A percentile compares a stretch with the other conserved stretches of the same genome.
These are phyloP conservation scores for Tolypocladium endophyticum DNA, from an alignment of 2,329 filamentous ascomycete species.

Conservation along the genomic window DNA sequence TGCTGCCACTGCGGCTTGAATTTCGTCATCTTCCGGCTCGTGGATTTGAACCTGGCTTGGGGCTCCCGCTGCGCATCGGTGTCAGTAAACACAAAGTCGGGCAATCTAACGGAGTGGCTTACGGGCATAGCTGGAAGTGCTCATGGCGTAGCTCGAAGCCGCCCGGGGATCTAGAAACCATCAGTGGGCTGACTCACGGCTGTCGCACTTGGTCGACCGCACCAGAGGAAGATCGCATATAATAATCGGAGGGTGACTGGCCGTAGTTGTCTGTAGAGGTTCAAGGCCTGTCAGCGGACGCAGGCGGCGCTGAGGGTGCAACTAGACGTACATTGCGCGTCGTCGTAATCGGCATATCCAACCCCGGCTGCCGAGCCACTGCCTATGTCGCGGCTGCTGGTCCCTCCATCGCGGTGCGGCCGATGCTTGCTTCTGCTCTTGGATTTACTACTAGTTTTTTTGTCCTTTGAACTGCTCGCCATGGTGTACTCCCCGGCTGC, in stretches of 20 bases:
- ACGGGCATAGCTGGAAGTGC: not conserved
- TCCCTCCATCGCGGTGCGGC: not conserved
- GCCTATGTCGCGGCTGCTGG: not conserved
- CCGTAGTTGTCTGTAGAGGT: not conserved
- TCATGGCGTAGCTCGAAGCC: not conserved
- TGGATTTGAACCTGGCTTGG: not conserved
- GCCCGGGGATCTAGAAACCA: not conserved
- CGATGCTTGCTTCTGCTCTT: constrained; percentile 7
- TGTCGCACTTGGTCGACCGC: not conserved
- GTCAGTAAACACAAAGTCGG: not conserved
- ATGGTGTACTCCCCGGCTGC: constrained; percentile 4
- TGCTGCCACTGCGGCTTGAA: constrained; percentile 9
- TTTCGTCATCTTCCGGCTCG: constrained; percentile 7
- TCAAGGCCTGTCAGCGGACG: not conserved
- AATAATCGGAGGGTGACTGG: not conserved
- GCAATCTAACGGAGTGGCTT: not conserved
- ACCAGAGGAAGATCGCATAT: constrained; percentile 1
- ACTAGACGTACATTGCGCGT: not conserved
- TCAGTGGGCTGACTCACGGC: not conserved
- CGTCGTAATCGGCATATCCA: not conserved
- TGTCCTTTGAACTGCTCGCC: constrained; percentile 1
- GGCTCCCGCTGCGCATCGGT: not conserved
- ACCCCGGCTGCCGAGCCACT: not conserved
- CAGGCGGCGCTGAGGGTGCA: not conserved
- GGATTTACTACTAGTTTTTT: constrained; percentile 3